A percentile compares a stretch with the other conserved stretches of the same genome.
phyloP scores from a whole-genome alignment of 78 protist genomes.

The Planoprotostelium fungivorum region DNA sequence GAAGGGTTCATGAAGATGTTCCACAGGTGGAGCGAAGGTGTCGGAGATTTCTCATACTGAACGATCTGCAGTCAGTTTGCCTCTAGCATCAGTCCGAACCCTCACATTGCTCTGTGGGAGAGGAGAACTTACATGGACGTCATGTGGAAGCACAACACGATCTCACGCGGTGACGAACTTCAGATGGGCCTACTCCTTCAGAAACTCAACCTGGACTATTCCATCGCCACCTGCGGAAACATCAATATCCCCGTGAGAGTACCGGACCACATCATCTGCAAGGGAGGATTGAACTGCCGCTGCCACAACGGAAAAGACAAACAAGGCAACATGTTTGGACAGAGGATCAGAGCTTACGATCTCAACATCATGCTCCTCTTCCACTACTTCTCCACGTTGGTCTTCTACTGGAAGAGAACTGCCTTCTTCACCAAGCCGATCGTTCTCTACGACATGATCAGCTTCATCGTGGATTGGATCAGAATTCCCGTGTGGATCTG shows the following conservation, averaged over 20 bases:
- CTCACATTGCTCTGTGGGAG: background rate
- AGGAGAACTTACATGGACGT: background rate
- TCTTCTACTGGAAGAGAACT: background rate
- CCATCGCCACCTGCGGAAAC: background rate
- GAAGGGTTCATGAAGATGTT: background rate
- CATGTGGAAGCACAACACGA: background rate
- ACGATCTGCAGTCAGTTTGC: background rate
- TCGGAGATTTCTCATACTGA: background rate
- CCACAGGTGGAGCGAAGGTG: too few species aligned
- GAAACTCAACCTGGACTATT: background rate
- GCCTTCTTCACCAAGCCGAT: background rate
- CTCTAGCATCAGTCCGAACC: background rate
- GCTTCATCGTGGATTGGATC: background rate
- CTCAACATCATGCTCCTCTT: background rate
- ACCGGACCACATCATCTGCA: background rate
- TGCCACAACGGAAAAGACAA: background rate
- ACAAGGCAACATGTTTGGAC: background rate
- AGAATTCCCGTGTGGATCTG: background rate
- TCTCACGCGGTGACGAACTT: background rate
- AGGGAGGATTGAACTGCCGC: background rate
- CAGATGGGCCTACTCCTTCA: background rate
- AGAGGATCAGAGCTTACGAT: background rate
- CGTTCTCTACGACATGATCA: background rate
- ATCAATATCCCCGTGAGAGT: background rate
- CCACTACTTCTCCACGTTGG: background rate